These are phyloP conservation scores for Penicillium nucicola DNA, from an alignment of 495 filamentous ascomycete genomes.

Conservation along the genomic window DNA sequence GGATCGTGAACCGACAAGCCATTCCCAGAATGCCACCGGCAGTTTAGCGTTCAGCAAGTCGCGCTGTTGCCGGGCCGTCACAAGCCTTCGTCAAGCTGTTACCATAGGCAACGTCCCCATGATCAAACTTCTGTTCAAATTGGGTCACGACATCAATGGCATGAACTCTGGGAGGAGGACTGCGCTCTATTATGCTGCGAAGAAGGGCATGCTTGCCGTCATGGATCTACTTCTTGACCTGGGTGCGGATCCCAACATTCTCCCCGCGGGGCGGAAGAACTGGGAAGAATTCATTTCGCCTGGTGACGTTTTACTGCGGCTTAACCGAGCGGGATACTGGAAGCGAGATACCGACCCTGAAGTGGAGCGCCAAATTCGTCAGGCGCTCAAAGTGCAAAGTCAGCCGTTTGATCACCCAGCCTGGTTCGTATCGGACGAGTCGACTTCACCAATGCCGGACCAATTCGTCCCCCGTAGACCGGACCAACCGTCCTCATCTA, in stretches of 20 bases:
- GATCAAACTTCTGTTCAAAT: constrained; percentile 19
- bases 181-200: constrained; percentile 29
- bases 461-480: neutral
- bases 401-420: constrained; percentile 4
- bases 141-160: constrained; percentile 20
- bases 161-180: constrained; percentile 30
- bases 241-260: constrained; percentile 27
- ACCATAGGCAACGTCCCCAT: constrained; percentile 18
- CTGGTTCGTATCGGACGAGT: constrained; percentile 9
- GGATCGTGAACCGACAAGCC: constrained; percentile 20
- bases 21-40: constrained; percentile 27
- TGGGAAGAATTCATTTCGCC: constrained; percentile 20
- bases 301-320: constrained; percentile 15
- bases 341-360: constrained; percentile 15
- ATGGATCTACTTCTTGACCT: constrained; percentile 24
- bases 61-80: constrained; percentile 29
- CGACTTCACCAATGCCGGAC: constrained; percentile 11
- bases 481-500: constrained; percentile 13
- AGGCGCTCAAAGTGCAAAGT: constrained; percentile 3
- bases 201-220: constrained; percentile 22
- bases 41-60: constrained; percentile 29
- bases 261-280: constrained; percentile 17
- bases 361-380: constrained; percentile 14
- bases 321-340: constrained; percentile 16
- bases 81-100: constrained; percentile 26